Conservation (phyloP, 495 filamentous ascomycete species). For the Patellaria atrata region DNA sequence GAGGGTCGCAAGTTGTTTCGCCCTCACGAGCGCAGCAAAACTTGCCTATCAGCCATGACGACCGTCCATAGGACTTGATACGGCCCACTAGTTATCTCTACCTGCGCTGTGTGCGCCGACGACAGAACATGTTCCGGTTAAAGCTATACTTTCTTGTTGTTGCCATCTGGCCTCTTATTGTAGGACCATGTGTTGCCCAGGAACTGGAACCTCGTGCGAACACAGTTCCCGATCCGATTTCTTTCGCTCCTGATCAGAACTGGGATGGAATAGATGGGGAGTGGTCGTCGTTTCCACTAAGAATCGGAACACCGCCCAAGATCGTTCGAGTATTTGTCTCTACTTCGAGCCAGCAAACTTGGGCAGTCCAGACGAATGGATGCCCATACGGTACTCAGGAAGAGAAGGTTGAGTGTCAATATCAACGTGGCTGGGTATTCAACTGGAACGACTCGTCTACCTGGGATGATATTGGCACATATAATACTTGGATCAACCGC, state of each 20-base stretch:
- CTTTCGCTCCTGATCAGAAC: conserved; percentile 22
- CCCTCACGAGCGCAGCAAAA: too few species aligned
- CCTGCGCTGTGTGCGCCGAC: too few species aligned
- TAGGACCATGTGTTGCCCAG: conserved; percentile 4
- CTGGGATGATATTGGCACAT: conserved; percentile 21
- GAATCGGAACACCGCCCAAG: conserved; percentile 36
- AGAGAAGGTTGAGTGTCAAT: conserved; percentile 7
- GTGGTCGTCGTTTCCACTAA: conserved; percentile 38
- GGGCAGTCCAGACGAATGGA: conserved; percentile 25
- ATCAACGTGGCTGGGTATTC: conserved; percentile 16
- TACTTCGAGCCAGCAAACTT: conserved; percentile 31
- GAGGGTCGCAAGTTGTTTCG: too few species aligned
- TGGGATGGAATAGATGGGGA: conserved; percentile 41
- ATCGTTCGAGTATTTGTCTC: conserved; percentile 33
- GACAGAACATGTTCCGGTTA: too few species aligned
- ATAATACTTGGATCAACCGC: conserved; percentile 16
- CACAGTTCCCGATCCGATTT: conserved; percentile 20
- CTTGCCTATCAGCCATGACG: too few species aligned
- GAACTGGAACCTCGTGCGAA: conserved; percentile 9
- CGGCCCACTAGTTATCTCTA: too few species aligned
- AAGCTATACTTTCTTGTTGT: too few species aligned
- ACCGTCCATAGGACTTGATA: too few species aligned
- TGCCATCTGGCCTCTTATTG: background rate
- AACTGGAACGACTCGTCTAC: conserved; percentile 12
- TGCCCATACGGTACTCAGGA: conserved; percentile 5